Base-by-base conservation (phyloP, 2,329 filamentous ascomycete genomes). In the Colletotrichum incanum region DNA sequence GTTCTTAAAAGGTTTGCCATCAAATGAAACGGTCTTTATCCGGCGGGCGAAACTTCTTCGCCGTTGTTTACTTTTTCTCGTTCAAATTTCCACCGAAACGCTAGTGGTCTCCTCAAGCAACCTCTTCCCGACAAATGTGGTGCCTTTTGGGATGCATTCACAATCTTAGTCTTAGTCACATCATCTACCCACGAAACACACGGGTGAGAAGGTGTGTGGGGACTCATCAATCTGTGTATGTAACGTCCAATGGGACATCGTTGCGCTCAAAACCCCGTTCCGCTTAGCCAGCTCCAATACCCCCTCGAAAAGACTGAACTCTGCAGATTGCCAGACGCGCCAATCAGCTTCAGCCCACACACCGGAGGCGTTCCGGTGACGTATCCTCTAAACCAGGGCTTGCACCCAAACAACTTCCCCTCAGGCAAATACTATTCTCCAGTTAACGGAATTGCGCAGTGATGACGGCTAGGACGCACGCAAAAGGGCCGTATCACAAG, bases 261-360 rank as follows among this genome's bases (percentile, higher is more conserved):
- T n/a, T n/a, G 1, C 45, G 60, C 45, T n/a, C 34, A 5, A 18
- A 26, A 2, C 6, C 23, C 34, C 61, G 34, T 14, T 8, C 12
- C 28, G 45, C n/a, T 37, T 37, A 31, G 28, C 5, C 28, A 55
- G 26, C 11, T 37, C 39, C 26, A 23, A 23, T 9, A 31, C 28
- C n/a, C 16, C 39, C 50, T 39, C 31, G 11, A 26, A 39, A 55
- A 5, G 12, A n/a, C 26, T 56, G 16, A 47, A 45, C 39, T 55
- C 26, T 45, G 50, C 5, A 26, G 50, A n/a, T 23, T 31, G n/a
- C 16, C 11, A 26, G n/a, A 28, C 20, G 28, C 45, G 14, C 59
- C 66, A 63, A 68, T 68, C 49, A 49, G 50, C 66, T 64, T 56
- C 7, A 68, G 41, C 66, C 31, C 66, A 14, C 50, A 63, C 59